These are phyloP conservation scores for Neonothopanus nambi DNA, from an alignment of 1,284 basidiomycete genomes.

Conservation along the genomic window DNA sequence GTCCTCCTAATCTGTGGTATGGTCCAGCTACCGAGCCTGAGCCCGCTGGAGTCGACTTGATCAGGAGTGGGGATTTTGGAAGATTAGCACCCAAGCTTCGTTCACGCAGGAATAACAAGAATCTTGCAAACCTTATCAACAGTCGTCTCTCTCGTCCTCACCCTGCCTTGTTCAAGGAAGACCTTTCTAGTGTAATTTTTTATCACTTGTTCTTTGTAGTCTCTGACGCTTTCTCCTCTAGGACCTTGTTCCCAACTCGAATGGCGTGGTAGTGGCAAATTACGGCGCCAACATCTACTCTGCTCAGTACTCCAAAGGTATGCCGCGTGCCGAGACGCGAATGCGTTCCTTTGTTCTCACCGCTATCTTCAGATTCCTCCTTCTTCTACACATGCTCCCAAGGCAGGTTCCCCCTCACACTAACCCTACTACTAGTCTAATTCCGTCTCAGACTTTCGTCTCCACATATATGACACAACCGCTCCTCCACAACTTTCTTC, in stretches of 20 bases:
- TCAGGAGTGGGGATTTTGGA: slow-evolving; percentile 87
- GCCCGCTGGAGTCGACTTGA: slow-evolving; percentile 67
- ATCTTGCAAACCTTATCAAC: slow-evolving; percentile 49
- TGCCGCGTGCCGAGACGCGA: not conserved
- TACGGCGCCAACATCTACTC: slow-evolving; percentile 87
- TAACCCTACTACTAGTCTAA: slow-evolving; percentile 15
- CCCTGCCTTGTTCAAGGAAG: slow-evolving; percentile 48
- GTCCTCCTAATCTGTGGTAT: slow-evolving; percentile 39
- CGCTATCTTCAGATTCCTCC: slow-evolving; percentile 58
- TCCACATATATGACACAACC: slow-evolving; percentile 87
- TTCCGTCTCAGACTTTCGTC: slow-evolving; percentile 66
- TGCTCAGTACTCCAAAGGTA: slow-evolving; percentile 87
- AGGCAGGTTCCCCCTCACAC: slow-evolving; percentile 42
- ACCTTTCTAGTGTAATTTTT: slow-evolving; percentile 48
- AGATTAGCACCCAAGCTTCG: slow-evolving; percentile 52
- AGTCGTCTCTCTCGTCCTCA: slow-evolving; percentile 40
- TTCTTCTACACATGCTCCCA: slow-evolving; percentile 84
- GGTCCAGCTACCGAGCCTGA: slow-evolving; percentile 65
- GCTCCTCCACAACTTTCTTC: slow-evolving; percentile 42
- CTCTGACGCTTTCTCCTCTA: slow-evolving; percentile 29
- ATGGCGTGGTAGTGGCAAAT: slow-evolving; percentile 84
- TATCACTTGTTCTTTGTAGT: not conserved
- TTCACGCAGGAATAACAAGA: slow-evolving; percentile 38
- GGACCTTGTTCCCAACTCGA: slow-evolving; percentile 83
- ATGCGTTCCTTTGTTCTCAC: slow-evolving; percentile 18